These are phyloP conservation scores for Sporobolomyces pararoseus DNA, from an alignment of 768 basidiomycete genomes.

Conservation along the genomic window DNA sequence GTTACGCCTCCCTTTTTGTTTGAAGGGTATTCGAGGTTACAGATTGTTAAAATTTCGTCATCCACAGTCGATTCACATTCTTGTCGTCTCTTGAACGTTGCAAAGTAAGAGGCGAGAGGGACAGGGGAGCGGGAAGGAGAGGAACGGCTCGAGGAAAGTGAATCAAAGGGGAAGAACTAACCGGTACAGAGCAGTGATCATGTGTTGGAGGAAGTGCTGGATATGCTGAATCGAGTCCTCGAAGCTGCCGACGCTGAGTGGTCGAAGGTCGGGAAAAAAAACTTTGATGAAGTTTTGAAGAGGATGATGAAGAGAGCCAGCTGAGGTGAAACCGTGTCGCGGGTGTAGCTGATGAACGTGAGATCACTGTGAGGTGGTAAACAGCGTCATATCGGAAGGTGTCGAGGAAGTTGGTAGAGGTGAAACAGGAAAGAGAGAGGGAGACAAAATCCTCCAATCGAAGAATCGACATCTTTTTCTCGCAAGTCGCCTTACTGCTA, in stretches of 20 bases:
- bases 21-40: conserved; percentile 15
- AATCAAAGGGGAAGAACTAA: neutral
- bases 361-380: no score
- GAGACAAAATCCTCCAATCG: no score
- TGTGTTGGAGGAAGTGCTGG: neutral
- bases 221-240: no score
- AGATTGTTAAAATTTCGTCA: conserved; percentile 22
- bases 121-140: neutral
- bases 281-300: neutral
- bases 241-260: neutral
- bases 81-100: neutral
- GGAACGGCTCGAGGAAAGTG: no score
- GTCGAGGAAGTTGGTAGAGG: no score
- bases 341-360: no score
- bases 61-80: neutral
- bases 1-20: conserved; percentile 1
- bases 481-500: no score
- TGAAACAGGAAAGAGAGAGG: no score
- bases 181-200: neutral
- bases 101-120: neutral
- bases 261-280: neutral
- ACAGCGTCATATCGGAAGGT: no score
- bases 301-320: neutral
- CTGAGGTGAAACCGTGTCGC: no score
- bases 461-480: no score